Base-by-base conservation (phyloP, 331 rosid genomes). In the Malus hybrid region DNA sequence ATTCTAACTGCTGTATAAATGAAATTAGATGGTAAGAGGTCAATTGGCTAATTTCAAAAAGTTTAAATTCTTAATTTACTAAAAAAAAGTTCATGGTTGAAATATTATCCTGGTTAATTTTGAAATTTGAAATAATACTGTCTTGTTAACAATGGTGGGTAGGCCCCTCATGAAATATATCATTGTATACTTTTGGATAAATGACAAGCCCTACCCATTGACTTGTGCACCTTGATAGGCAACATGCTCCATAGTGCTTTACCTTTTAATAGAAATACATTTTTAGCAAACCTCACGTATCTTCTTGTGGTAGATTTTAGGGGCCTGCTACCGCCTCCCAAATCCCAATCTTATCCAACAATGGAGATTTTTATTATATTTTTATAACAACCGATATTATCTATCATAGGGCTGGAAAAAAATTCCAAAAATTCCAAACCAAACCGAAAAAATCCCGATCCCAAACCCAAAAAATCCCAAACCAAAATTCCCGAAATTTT, bases 321-420 rank as follows among this genome's bases (percentile, higher is more conserved):
- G 42, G 10, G n/a, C 58, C 50, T 19, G 3, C 26, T 0, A 7
- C 12, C 8, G 44, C 46, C 46, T 10, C 58, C 57, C 15, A 39
- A 39, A 39, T 19, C 19, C 39, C 29, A 61, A 10, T 28, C 77
- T 46, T 61, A 39, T 73, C 69, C 58, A 42, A 33, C 5, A 39
- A 1, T 1, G 68, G 6, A 14, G 42, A 3, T 39, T 39, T 39
- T 39, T 39, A 39, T 34, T 34, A 1, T 36, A 0, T 0, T 36
- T 39, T 39, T 2, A 39, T 39, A 39, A 39, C 12, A 39, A 39
- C 44, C 44, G 12, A 0, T 39, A 39, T 39, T 39, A 39, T 9
- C 44, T 39, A 39, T 2, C 0, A 0, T 9, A 36, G 8, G 1
- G 10, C n/a, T n/a, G n/a, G n/a, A n/a, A n/a, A n/a, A n/a, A n/a